Evolutionary conservation across 83 land plant species (phyloP).

Genomic region (Diphasiastrum complanatum): DNA sequence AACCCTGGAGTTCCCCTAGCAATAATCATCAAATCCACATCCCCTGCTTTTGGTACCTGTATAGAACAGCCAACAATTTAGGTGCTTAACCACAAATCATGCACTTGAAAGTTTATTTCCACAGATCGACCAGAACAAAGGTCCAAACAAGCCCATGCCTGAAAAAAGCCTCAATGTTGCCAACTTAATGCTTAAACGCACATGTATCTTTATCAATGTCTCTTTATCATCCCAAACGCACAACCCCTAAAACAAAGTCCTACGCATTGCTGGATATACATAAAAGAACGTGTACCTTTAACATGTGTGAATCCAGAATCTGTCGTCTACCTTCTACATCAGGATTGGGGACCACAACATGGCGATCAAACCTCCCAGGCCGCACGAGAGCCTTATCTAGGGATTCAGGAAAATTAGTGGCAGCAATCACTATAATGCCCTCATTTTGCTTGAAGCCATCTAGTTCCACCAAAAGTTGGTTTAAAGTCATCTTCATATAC

Average conservation of each 20-base stretch:
- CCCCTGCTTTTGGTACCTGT: constrained; percentile 88
- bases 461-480: constrained; percentile 89
- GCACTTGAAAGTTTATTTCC: no score
- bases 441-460: constrained; percentile 99
- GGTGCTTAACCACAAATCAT: no score
- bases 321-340: constrained; percentile 98
- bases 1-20: constrained; percentile 98
- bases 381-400: constrained; percentile 91
- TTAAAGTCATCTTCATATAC: constrained; percentile 95
- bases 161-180: no score
- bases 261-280: no score
- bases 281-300: no score
- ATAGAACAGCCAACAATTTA: no score
- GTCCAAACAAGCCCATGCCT: no score
- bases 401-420: constrained; percentile 95
- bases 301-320: constrained; percentile 92
- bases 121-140: no score
- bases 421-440: constrained; percentile 96
- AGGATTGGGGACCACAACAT: constrained; percentile 97
- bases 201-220: no score
- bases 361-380: constrained; percentile 97
- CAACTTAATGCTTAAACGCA: no score
- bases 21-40: constrained; percentile 85
- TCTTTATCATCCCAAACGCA: no score
- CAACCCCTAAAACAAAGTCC: no score